A percentile compares a stretch with the other conserved stretches of the same genome.
Conservation (phyloP, 1,284 basidiomycete species). For the Apiotrichum domesticum region DNA sequence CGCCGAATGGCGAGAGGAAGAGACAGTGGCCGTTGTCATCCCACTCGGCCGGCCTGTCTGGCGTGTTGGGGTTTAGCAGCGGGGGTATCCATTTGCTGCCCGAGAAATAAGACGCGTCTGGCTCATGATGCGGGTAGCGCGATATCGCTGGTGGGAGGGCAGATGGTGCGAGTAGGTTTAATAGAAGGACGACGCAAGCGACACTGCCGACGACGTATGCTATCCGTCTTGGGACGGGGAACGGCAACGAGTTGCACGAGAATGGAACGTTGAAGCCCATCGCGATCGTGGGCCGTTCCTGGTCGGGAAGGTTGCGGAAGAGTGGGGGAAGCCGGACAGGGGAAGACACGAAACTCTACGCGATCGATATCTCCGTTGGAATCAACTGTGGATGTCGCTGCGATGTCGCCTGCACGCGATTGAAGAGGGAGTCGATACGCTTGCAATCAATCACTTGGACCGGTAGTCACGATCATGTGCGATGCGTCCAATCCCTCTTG, state of each 20-base stretch:
- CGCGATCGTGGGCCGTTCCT: background rate
- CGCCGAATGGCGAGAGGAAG: slow-evolving; percentile 45
- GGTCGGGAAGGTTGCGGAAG: background rate
- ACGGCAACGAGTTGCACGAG: slow-evolving; percentile 15
- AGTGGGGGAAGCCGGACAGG: background rate
- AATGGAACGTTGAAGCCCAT: slow-evolving; percentile 2
- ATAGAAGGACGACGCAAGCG: slow-evolving; percentile 29
- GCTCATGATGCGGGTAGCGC: slow-evolving; percentile 30
- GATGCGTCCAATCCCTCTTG: no score
- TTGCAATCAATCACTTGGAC: no score
- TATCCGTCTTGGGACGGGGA: slow-evolving; percentile 24
- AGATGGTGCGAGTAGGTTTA: slow-evolving; percentile 37
- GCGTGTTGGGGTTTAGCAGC: slow-evolving; percentile 28
- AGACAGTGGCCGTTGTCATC: slow-evolving; percentile 44
- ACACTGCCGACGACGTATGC: slow-evolving; percentile 22
- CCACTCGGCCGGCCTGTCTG: slow-evolving; percentile 33
- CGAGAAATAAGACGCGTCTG: slow-evolving; percentile 35
- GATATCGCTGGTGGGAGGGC: slow-evolving; percentile 34
- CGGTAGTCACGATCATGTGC: no score
- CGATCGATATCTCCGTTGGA: no score
- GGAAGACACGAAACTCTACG: no score
- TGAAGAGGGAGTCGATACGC: no score
- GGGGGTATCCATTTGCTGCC: slow-evolving; percentile 41
- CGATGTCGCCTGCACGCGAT: no score
- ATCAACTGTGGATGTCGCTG: no score